These are phyloP conservation scores for Cytospora mali DNA, from an alignment of 2,329 filamentous ascomycete genomes.

Conservation along the genomic window DNA sequence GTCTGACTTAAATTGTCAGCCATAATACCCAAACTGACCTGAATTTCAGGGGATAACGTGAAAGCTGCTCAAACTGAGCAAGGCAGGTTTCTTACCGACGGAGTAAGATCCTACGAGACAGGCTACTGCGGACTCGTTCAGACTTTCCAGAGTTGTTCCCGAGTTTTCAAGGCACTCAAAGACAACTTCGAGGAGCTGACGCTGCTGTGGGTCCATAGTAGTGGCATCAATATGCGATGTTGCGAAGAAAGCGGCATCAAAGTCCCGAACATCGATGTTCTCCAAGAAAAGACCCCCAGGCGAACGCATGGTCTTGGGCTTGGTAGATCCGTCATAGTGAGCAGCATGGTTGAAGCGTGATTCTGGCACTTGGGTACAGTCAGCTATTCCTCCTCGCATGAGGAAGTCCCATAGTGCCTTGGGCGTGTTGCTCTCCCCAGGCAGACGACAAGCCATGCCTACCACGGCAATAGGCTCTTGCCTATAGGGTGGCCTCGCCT, in stretches of 20 bases:
- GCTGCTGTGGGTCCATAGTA: slow-evolving; percentile 47
- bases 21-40: too few species aligned
- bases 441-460: slow-evolving; percentile 19
- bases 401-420: slow-evolving; percentile 25
- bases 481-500: too few species aligned
- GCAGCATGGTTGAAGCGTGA: slow-evolving; percentile 33
- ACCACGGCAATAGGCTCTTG: slow-evolving; percentile 5
- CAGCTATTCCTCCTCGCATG: not conserved
- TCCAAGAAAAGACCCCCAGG: slow-evolving; percentile 34
- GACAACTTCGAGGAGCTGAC: slow-evolving; percentile 43
- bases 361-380: slow-evolving; percentile 30
- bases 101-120: slow-evolving; percentile 35
- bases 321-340: slow-evolving; percentile 29
- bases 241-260: slow-evolving; percentile 45
- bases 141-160: slow-evolving; percentile 37
- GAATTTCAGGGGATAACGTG: not conserved
- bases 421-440: slow-evolving; percentile 12
- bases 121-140: slow-evolving; percentile 33
- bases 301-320: slow-evolving; percentile 31
- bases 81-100: too few species aligned
- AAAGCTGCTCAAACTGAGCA: too few species aligned
- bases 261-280: slow-evolving; percentile 38
- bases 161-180: slow-evolving; percentile 46
- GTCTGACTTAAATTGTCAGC: slow-evolving; percentile 30
- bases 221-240: slow-evolving; percentile 45